phyloP scores from a whole-genome alignment of 495 filamentous ascomycete species.

The Aspergillus coremiiformis region DNA sequence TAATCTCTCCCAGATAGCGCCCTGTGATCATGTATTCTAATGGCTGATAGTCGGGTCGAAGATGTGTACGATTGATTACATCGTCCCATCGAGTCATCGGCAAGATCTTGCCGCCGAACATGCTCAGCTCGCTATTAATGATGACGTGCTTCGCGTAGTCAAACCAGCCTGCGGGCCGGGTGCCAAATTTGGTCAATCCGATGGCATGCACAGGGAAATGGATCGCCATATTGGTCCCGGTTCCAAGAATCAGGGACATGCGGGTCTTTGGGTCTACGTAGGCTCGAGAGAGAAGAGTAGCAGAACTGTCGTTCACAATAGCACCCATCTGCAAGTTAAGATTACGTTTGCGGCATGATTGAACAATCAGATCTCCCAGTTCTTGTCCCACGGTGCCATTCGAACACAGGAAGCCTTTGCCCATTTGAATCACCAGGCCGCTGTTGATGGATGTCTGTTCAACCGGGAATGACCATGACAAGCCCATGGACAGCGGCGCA shows the following conservation, averaged over 20 bases:
- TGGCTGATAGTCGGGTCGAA: conserved; percentile 77
- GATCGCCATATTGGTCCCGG: conserved; percentile 78
- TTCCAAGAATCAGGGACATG: conserved; percentile 78
- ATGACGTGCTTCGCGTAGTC: conserved; percentile 56
- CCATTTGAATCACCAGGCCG: conserved; percentile 55
- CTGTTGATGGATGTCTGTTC: conserved; percentile 55
- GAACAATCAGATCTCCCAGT: conserved; percentile 50
- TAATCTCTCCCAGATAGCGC: conserved; percentile 78
- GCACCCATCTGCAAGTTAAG: conserved; percentile 54
- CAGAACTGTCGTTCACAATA: conserved; percentile 79
- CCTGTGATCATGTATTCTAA: conserved; percentile 88
- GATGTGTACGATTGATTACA: conserved; percentile 57
- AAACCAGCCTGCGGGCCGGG: conserved; percentile 34
- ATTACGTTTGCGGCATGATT: conserved; percentile 45
- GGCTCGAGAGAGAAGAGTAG: conserved; percentile 70
- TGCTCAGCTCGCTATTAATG: conserved; percentile 85
- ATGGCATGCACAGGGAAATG: conserved; percentile 59
- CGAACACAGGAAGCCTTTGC: conserved; percentile 58
- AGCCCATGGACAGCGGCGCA: conserved; percentile 46
- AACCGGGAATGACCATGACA: conserved; percentile 65
- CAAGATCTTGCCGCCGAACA: conserved; percentile 62
- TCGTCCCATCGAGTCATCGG: conserved; percentile 73
- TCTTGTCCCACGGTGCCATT: conserved; percentile 51
- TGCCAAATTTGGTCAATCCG: conserved; percentile 52
- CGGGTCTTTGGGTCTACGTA: conserved; percentile 56